A percentile compares a stretch with the other conserved stretches of the same genome.
These are phyloP conservation scores for Dalbergia cultrata DNA, from an alignment of 306 rosid genomes.

Conservation along the genomic window DNA sequence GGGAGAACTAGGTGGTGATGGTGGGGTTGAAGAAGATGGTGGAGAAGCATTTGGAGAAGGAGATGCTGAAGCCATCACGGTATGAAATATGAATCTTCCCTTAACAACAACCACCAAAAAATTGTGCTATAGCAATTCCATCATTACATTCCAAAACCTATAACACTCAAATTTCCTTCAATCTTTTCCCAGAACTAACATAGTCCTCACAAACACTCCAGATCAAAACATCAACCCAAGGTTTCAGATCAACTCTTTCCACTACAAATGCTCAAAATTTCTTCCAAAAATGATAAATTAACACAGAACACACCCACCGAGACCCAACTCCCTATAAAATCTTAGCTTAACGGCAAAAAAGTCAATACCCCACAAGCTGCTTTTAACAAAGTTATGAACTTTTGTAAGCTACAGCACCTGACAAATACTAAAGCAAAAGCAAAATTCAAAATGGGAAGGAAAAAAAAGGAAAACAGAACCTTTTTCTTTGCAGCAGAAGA, in stretches of 20 bases:
- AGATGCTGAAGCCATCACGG: constrained; percentile 68
- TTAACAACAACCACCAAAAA: constrained; percentile 22
- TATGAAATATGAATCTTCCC: constrained; percentile 39
- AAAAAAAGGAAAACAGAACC: constrained; percentile 2
- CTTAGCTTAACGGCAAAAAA: constrained; percentile 24
- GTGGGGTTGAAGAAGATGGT: constrained; percentile 47
- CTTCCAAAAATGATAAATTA: constrained; percentile 5
- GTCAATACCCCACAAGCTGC: constrained; percentile 48
- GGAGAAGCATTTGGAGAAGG: constrained; percentile 82
- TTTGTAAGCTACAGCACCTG: constrained; percentile 30
- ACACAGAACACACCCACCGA: constrained; percentile 41
- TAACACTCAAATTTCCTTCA: constrained; percentile 36
- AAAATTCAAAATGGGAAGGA: constrained; percentile 25
- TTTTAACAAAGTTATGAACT: constrained; percentile 32
- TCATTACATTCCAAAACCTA: constrained; percentile 40
- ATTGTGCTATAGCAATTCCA: constrained; percentile 53
- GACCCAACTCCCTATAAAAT: constrained; percentile 31
- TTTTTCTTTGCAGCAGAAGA: constrained; percentile 18
- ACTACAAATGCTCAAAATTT: constrained; percentile 29
- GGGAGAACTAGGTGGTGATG: constrained; percentile 56
- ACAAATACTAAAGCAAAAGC: constrained; percentile 37
- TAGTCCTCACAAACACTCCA: constrained; percentile 19
- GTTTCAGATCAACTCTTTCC: constrained; percentile 45
- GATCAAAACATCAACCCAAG: constrained; percentile 45
- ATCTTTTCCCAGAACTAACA: constrained; percentile 12